Conservation (phyloP, 768 basidiomycete genomes). For the Trametes coccinea region DNA sequence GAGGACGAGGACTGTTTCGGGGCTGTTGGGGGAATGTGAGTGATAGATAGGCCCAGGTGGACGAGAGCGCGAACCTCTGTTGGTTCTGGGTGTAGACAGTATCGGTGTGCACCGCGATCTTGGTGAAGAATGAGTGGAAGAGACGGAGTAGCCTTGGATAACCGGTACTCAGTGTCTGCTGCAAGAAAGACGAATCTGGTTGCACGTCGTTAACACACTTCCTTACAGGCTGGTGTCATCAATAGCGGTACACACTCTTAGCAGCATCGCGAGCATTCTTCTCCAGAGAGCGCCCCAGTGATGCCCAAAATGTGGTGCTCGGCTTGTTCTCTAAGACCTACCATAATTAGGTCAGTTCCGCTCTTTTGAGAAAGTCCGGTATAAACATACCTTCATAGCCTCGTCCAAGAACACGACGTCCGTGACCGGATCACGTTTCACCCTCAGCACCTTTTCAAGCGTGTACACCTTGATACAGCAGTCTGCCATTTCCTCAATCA, state of each 20-base stretch:
- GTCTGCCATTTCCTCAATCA: constrained; percentile 87
- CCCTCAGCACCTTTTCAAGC: constrained; percentile 87
- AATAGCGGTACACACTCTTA: constrained; percentile 51
- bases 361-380: no score
- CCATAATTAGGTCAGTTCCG: constrained; percentile 40
- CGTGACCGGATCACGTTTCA: constrained; percentile 83
- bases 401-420: constrained; percentile 86
- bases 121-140: constrained; percentile 96
- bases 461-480: constrained; percentile 96
- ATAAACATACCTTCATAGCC: constrained; percentile 63
- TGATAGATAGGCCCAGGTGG: neutral
- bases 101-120: constrained; percentile 94
- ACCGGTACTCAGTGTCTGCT: constrained; percentile 82
- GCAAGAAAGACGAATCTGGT: constrained; percentile 86
- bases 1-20: constrained; percentile 88
- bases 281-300: constrained; percentile 78
- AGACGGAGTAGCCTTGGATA: constrained; percentile 88
- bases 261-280: constrained; percentile 78
- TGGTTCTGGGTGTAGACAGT: constrained; percentile 82
- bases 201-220: neutral
- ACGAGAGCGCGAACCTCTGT: constrained; percentile 64
- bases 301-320: constrained; percentile 88
- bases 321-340: constrained; percentile 90
- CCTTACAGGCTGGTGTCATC: neutral
- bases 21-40: constrained; percentile 45